Conservation (phyloP, 495 filamentous ascomycete species). For the Podospora didyma region DNA sequence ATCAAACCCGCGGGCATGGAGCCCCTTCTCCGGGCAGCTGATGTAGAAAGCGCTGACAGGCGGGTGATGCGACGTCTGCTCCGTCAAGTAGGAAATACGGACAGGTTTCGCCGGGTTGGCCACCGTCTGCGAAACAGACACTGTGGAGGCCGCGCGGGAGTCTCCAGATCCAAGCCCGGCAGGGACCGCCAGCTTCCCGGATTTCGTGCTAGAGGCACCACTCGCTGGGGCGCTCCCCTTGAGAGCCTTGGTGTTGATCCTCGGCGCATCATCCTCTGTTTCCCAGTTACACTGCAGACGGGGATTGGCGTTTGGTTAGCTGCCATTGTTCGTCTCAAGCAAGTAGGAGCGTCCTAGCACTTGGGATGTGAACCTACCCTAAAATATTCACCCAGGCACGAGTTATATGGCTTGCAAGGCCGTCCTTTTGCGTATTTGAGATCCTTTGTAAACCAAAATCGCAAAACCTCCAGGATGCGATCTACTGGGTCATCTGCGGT, state of each 20-base stretch:
- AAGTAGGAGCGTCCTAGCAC: not conserved
- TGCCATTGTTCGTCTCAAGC: not conserved
- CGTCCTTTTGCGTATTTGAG: slow-evolving; percentile 98
- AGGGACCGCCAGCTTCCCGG: slow-evolving; percentile 30
- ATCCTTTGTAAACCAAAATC: slow-evolving; percentile 99
- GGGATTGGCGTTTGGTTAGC: slow-evolving; percentile 5
- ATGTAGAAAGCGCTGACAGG: slow-evolving; percentile 96
- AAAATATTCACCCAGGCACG: slow-evolving; percentile 96
- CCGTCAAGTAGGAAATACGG: slow-evolving; percentile 86
- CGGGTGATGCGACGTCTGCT: slow-evolving; percentile 98
- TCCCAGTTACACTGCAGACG: slow-evolving; percentile 84
- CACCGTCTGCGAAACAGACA: slow-evolving; percentile 39
- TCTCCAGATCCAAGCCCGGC: slow-evolving; percentile 24
- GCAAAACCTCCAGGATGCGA: slow-evolving; percentile 86
- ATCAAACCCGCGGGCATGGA: slow-evolving; percentile 86
- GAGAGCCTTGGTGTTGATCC: slow-evolving; percentile 40
- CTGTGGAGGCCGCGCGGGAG: slow-evolving; percentile 35
- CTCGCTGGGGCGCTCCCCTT: slow-evolving; percentile 32
- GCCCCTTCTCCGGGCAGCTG: slow-evolving; percentile 85
- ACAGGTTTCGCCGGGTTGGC: slow-evolving; percentile 50
- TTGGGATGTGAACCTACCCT: slow-evolving; percentile 51
- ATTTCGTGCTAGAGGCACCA: slow-evolving; percentile 47
- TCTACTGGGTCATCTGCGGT: slow-evolving; percentile 87
- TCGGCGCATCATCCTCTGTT: slow-evolving; percentile 63
- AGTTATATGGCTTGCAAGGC: slow-evolving; percentile 98